Conservation (phyloP, 2,329 filamentous ascomycete species). For the Pestalotiopsis sp. region DNA sequence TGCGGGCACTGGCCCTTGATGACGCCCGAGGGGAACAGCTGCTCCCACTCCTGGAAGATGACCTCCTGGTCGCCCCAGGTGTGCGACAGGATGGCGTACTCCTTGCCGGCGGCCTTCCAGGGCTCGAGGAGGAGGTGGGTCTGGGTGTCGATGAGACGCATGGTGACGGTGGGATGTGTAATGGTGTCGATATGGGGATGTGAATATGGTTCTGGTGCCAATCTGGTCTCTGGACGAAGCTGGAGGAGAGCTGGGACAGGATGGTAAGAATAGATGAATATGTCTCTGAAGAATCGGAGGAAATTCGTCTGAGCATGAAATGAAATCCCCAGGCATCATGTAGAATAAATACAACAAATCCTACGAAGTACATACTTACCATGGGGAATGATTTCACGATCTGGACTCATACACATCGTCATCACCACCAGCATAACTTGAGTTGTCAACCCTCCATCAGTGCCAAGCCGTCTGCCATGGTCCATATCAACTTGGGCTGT, state of each 20-base stretch:
- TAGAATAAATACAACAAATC: neutral
- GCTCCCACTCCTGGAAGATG: conserved; percentile 32
- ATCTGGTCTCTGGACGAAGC: neutral
- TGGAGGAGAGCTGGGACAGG: neutral
- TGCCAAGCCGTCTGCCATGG: neutral
- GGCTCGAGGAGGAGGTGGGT: conserved; percentile 30
- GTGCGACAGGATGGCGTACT: conserved; percentile 43
- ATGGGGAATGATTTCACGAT: neutral
- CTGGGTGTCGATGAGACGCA: conserved; percentile 39
- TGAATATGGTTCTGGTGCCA: neutral
- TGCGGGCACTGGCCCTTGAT: conserved; percentile 15
- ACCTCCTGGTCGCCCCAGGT: conserved; percentile 38
- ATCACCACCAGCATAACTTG: neutral
- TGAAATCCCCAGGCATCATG: neutral
- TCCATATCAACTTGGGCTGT: neutral
- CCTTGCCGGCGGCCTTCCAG: neutral
- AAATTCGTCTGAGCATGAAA: neutral
- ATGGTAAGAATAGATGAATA: neutral
- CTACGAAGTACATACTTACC: neutral
- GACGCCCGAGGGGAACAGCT: conserved; percentile 20
- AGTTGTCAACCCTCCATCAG: too few relatives aligned
- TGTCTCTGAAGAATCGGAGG: neutral
- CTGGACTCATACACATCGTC: neutral
- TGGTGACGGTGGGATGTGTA: conserved; percentile 17
- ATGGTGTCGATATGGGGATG: neutral